These are phyloP conservation scores for Torulaspora pretoriensis DNA, from an alignment of 1,139 yeast species.

Conservation along the genomic window DNA sequence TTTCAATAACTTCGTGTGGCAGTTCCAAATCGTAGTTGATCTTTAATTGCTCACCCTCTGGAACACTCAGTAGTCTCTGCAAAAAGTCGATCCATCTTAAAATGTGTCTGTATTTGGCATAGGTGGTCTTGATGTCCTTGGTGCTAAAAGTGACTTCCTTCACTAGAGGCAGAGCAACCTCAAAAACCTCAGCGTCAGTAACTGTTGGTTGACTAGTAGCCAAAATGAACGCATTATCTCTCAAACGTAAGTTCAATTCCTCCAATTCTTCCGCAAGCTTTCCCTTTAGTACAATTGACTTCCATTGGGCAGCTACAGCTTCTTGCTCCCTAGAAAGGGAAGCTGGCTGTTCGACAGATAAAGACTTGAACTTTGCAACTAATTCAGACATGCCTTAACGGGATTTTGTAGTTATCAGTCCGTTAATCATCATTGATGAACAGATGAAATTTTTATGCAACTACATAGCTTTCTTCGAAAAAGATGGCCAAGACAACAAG, in stretches of 20 bases:
- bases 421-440: background rate
- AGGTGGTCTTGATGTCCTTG: slow-evolving; percentile 35
- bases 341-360: slow-evolving; percentile 39
- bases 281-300: slow-evolving; percentile 52
- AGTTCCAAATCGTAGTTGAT: slow-evolving; percentile 59
- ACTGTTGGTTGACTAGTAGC: slow-evolving; percentile 58
- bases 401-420: background rate
- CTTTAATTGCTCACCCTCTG: slow-evolving; percentile 48
- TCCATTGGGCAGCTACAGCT: slow-evolving; percentile 82
- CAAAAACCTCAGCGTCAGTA: slow-evolving; percentile 66
- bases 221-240: slow-evolving; percentile 62
- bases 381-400: slow-evolving; percentile 42
- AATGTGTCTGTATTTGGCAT: slow-evolving; percentile 71
- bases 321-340: slow-evolving; percentile 43
- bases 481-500: background rate
- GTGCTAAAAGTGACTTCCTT: slow-evolving; percentile 46
- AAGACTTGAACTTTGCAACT: slow-evolving; percentile 41
- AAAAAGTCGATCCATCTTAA: slow-evolving; percentile 88
- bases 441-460: slow-evolving; percentile 3
- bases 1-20: slow-evolving; percentile 64
- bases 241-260: slow-evolving; percentile 65
- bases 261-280: slow-evolving; percentile 57
- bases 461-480: background rate
- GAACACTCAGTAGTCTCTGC: slow-evolving; percentile 59
- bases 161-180: slow-evolving; percentile 58